These are phyloP conservation scores for Leucosporidium creatinivorum DNA, from an alignment of 768 basidiomycete species.

Conservation along the genomic window DNA sequence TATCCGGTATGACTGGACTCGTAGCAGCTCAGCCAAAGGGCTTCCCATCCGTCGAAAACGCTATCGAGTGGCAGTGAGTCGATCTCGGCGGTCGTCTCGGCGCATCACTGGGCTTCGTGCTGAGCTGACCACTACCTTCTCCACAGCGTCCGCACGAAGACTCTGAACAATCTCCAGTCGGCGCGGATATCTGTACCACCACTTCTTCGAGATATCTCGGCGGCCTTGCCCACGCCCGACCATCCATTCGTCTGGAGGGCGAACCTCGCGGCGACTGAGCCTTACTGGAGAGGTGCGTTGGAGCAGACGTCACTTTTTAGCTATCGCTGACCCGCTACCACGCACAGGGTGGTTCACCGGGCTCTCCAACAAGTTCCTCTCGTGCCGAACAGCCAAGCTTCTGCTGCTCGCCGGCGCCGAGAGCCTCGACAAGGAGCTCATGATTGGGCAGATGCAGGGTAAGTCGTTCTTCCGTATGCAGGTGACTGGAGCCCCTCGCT, in stretches of 20 bases:
- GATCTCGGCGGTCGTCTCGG: conserved; percentile 1
- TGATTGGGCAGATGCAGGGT: conserved; percentile 94
- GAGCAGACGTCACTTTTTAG: neutral
- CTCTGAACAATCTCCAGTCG: conserved; percentile 71
- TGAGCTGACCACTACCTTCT: neutral
- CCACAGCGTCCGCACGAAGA: conserved; percentile 66
- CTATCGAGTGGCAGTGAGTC: conserved; percentile 92
- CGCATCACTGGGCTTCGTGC: neutral
- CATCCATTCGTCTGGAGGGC: conserved; percentile 68
- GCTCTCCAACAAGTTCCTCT: conserved; percentile 70
- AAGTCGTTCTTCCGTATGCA: neutral
- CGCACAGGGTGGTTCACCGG: conserved; percentile 78
- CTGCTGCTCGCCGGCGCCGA: conserved; percentile 90
- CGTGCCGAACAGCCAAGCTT: conserved; percentile 68
- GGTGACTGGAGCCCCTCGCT: neutral
- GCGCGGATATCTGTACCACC: conserved; percentile 84
- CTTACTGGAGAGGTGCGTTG: conserved; percentile 72
- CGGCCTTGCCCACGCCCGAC: conserved; percentile 17
- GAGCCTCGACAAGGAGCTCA: conserved; percentile 80
- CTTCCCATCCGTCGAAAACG: conserved; percentile 74
- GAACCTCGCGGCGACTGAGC: conserved; percentile 70
- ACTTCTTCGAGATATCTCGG: conserved; percentile 52
- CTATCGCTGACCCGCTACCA: conserved; percentile 33
- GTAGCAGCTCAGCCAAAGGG: conserved; percentile 77
- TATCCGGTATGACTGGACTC: conserved; percentile 84